Percentiles rank a stretch among this genome's conserved stretches.
Conservation (phyloP, 176 grass and related monocot genomes). For the Carex parvula region DNA sequence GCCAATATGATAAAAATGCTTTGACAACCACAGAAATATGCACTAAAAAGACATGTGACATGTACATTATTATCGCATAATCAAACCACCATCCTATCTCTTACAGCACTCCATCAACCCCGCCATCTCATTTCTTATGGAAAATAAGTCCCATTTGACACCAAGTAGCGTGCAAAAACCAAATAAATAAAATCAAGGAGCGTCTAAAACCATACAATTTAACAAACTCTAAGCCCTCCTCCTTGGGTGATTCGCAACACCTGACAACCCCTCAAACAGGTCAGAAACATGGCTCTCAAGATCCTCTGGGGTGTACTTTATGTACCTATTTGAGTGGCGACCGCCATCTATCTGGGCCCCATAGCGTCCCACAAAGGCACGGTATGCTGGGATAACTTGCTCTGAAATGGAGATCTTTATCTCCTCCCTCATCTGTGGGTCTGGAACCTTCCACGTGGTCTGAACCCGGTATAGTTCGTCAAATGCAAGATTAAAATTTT, state of each 20-base stretch:
- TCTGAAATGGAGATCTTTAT: slow-evolving; percentile 96
- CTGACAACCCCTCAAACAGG: slow-evolving; percentile 73
- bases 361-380: slow-evolving; percentile 85
- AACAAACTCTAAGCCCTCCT: slow-evolving; percentile 42
- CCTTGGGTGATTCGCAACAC: slow-evolving; percentile 54
- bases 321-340: slow-evolving; percentile 58
- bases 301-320: slow-evolving; percentile 86
- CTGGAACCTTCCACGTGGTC: slow-evolving; percentile 84
- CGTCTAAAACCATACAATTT: background rate
- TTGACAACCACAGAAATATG: background rate
- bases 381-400: slow-evolving; percentile 89
- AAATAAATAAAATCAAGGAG: background rate
- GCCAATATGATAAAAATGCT: background rate
- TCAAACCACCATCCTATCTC: background rate
- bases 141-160: background rate
- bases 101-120: background rate
- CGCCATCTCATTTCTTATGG: background rate
- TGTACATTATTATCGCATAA: background rate
- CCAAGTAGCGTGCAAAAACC: background rate
- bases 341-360: slow-evolving; percentile 67
- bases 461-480: slow-evolving; percentile 86
- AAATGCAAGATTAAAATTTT: slow-evolving; percentile 86
- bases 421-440: slow-evolving; percentile 82
- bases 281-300: slow-evolving; percentile 76
- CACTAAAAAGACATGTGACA: background rate